These are phyloP conservation scores for Leccinum ochraceum DNA, from an alignment of 768 basidiomycete genomes.

Conservation along the genomic window DNA sequence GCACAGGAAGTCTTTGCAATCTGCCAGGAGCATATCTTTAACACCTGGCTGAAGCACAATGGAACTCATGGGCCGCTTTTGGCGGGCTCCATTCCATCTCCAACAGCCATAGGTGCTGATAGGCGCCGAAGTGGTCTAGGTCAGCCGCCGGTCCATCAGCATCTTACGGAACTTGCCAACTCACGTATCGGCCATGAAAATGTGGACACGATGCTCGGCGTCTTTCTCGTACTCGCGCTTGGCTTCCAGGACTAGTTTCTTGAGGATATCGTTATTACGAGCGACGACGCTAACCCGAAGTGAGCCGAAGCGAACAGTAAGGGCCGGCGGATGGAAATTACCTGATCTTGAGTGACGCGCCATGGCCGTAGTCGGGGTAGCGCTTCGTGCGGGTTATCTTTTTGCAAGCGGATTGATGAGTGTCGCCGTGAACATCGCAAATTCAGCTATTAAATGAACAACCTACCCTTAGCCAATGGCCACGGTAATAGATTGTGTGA, in stretches of 20 bases:
- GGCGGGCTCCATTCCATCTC: conserved; percentile 87
- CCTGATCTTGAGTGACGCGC: conserved; percentile 80
- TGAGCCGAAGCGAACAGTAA: conserved; percentile 20
- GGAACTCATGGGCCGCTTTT: conserved; percentile 91
- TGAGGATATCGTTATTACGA: conserved; percentile 84
- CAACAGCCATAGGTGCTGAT: conserved; percentile 70
- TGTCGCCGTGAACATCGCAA: conserved; percentile 19
- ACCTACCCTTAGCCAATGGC: conserved; percentile 82
- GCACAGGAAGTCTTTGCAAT: conserved; percentile 81
- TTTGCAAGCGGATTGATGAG: conserved; percentile 20
- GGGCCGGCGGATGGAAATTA: conserved; percentile 27
- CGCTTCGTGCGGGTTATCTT: conserved; percentile 83
- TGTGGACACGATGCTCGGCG: conserved; percentile 86
- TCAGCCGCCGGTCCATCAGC: not conserved
- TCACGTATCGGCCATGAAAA: conserved; percentile 88
- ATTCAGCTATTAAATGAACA: conserved; percentile 6
- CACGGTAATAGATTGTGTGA: conserved; percentile 87
- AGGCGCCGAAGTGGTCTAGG: not conserved
- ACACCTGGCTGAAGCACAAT: conserved; percentile 88
- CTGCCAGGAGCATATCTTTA: conserved; percentile 86
- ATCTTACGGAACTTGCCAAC: conserved; percentile 30
- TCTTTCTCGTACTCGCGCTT: conserved; percentile 91
- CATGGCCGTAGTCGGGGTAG: conserved; percentile 74
- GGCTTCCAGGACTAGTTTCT: conserved; percentile 83
- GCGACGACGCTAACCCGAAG: conserved; percentile 67